Evolutionary conservation across 1,139 yeast species (phyloP).

Genomic region (Diutina rugosa): DNA sequence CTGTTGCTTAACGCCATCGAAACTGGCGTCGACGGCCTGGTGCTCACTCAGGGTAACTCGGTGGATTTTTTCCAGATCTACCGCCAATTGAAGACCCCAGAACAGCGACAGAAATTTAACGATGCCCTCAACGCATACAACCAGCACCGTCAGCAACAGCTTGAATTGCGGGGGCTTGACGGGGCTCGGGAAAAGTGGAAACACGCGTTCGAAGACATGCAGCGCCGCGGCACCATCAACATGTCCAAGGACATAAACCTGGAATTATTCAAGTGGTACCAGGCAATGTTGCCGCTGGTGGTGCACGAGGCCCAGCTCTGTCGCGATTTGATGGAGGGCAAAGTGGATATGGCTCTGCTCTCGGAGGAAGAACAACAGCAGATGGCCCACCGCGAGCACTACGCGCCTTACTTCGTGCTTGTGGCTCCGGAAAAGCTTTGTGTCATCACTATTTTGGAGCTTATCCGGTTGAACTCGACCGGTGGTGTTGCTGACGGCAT

Average conservation of each 20-base stretch:
- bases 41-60: slow-evolving; percentile 7
- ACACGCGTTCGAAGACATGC: slow-evolving; percentile 62
- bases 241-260: slow-evolving; percentile 54
- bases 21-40: slow-evolving; percentile 9
- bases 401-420: slow-evolving; percentile 68
- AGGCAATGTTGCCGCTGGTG: slow-evolving; percentile 55
- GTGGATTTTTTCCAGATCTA: slow-evolving; percentile 59
- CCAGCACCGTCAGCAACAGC: slow-evolving; percentile 55
- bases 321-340: slow-evolving; percentile 19
- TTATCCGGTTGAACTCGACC: slow-evolving; percentile 60
- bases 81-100: slow-evolving; percentile 33
- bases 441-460: slow-evolving; percentile 72
- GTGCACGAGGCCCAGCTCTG: slow-evolving; percentile 49
- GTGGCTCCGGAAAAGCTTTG: slow-evolving; percentile 73
- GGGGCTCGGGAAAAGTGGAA: slow-evolving; percentile 87
- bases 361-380: slow-evolving; percentile 19
- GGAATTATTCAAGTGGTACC: slow-evolving; percentile 69
- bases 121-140: slow-evolving; percentile 56
- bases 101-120: slow-evolving; percentile 47
- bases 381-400: slow-evolving; percentile 41
- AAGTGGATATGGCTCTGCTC: slow-evolving; percentile 9
- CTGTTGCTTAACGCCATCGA: slow-evolving; percentile 25
- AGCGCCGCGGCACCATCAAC: slow-evolving; percentile 46
- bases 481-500: slow-evolving; percentile 77
- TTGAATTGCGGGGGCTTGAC: slow-evolving; percentile 71